These are phyloP conservation scores for Mortierella sp. DNA, from an alignment of 371 early-diverging fungal species.

Conservation along the genomic window DNA sequence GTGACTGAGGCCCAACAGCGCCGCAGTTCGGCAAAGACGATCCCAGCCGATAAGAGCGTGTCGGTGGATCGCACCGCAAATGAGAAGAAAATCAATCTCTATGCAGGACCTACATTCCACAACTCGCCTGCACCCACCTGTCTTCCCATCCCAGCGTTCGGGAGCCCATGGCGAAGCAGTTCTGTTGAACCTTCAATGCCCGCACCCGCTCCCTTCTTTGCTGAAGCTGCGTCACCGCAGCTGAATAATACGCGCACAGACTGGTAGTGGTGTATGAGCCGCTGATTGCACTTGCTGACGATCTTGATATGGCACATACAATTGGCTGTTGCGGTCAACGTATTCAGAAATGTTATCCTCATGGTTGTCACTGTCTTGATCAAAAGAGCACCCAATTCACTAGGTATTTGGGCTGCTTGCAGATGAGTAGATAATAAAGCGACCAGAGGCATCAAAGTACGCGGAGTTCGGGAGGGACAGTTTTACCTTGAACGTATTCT, in stretches of 20 bases:
- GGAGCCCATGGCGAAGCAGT: slow-evolving; percentile 3
- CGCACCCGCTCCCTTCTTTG: slow-evolving; percentile 20
- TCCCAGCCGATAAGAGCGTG: slow-evolving; percentile 32
- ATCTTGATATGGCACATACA: too few species aligned
- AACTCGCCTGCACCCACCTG: slow-evolving; percentile 81
- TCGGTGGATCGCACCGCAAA: slow-evolving; percentile 18
- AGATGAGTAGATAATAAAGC: too few species aligned
- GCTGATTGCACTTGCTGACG: too few species aligned
- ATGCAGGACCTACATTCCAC: slow-evolving; percentile 84
- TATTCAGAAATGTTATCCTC: too few species aligned
- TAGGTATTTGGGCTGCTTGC: too few species aligned
- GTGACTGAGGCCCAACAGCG: slow-evolving; percentile 13
- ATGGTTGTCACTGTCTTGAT: too few species aligned
- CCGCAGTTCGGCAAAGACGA: slow-evolving; percentile 28
- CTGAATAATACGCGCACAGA: slow-evolving; percentile 32
- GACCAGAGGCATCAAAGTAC: too few species aligned
- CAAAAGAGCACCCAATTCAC: too few species aligned
- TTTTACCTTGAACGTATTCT: too few species aligned
- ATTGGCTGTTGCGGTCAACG: too few species aligned
- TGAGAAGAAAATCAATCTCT: slow-evolving; percentile 54
- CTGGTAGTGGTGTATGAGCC: slow-evolving; percentile 14
- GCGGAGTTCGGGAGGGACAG: too few species aligned
- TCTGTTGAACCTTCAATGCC: slow-evolving; percentile 6
- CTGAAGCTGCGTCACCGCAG: slow-evolving; percentile 33
- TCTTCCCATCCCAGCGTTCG: slow-evolving; percentile 79